Evolutionary conservation across 208 protist genomes (phyloP).

Genomic region (Phytomonas serpens): DNA sequence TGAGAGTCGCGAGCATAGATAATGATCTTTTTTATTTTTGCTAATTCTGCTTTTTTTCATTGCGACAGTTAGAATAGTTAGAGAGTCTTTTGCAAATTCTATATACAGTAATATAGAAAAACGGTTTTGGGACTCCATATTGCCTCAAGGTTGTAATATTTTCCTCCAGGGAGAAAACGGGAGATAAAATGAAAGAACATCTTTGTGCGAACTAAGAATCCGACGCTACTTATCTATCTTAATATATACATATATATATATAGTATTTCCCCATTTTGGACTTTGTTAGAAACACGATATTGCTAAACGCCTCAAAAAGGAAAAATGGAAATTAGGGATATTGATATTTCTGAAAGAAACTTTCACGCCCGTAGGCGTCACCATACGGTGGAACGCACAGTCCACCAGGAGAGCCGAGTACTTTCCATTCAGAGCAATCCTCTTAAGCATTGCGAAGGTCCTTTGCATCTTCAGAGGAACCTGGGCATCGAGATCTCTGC

Average conservation of each 20-base stretch:
- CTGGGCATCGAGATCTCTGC: background rate
- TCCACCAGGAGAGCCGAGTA: background rate
- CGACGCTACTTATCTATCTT: background rate
- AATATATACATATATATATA: background rate
- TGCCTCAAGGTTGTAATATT: background rate
- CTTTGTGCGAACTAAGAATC: background rate
- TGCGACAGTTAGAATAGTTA: background rate
- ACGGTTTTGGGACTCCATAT: background rate
- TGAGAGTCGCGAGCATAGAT: constrained; percentile 73
- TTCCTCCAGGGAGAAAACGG: background rate
- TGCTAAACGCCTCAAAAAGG: background rate
- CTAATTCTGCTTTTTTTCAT: constrained; percentile 4
- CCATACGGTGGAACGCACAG: background rate
- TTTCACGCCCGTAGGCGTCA: background rate
- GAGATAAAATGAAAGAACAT: background rate
- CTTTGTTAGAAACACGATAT: background rate
- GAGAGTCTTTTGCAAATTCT: background rate
- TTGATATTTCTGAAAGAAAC: background rate
- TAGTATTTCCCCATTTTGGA: constrained; percentile 9
- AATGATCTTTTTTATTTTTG: background rate
- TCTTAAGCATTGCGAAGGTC: background rate
- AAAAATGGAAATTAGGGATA: constrained; percentile 5
- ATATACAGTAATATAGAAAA: background rate
- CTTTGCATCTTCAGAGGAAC: background rate
- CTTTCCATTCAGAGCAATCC: background rate